Percentiles rank a stretch among this genome's conserved stretches.
Evolutionary conservation across 1,284 basidiomycete species (phyloP).

Genomic region (Sanghuangporus baumii): DNA sequence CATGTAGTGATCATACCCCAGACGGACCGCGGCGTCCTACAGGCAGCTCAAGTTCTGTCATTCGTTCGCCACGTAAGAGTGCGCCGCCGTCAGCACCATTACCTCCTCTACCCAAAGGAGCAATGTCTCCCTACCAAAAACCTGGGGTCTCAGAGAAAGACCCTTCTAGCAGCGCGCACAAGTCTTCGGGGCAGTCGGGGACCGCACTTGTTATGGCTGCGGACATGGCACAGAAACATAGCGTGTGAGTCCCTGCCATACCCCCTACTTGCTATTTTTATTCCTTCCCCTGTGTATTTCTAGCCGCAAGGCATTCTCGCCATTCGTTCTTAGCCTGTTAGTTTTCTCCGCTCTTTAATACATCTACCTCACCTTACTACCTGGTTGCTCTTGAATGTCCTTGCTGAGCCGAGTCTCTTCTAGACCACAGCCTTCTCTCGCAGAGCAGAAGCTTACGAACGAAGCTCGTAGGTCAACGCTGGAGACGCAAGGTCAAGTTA

Average conservation of each 20-base stretch:
- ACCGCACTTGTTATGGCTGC: neutral
- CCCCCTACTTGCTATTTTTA: too few species aligned
- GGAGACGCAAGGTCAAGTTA: neutral
- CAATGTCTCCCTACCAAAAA: neutral
- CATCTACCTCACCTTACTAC: neutral
- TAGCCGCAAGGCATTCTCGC: too few species aligned
- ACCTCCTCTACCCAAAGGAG: neutral
- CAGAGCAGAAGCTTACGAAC: neutral
- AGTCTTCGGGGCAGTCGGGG: neutral
- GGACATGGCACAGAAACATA: neutral
- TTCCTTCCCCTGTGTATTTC: too few species aligned
- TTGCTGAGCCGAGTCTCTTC: neutral
- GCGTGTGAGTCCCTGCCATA: neutral
- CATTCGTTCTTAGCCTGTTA: neutral
- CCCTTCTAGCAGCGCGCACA: neutral
- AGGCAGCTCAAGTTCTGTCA: neutral
- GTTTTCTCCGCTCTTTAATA: neutral
- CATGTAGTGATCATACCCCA: neutral
- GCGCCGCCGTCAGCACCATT: neutral
- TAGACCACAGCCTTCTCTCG: neutral
- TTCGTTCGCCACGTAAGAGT: neutral
- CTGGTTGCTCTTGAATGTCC: neutral
- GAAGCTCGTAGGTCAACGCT: neutral
- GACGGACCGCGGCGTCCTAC: neutral
- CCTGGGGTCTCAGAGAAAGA: neutral